Base-by-base conservation (phyloP, 2,329 filamentous ascomycete genomes). In the Aspergillus glaucus region DNA sequence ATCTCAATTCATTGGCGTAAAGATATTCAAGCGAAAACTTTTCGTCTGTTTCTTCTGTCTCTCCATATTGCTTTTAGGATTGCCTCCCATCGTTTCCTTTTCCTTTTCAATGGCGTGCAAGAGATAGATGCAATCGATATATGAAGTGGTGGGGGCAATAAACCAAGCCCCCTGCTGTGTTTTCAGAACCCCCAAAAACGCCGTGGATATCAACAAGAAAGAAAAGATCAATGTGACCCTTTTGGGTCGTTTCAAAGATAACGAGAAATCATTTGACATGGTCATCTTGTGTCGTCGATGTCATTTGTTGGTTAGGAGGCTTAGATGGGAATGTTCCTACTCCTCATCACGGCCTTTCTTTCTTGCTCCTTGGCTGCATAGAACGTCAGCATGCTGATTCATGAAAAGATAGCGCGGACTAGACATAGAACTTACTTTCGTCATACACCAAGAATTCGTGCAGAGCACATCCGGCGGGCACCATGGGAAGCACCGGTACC, bases 371-470 rank as follows among this genome's bases (percentile, higher is more conserved):
- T 87, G 55, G 71, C 85, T 87, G 57, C 63, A 50, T 37, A 24
- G 6, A 21, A 28, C 34, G 46, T 62, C 79, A 60, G 30, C 42
- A 44, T 46, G 46, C 32, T 47, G 41, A 44, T 55, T 43, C 37
- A 10, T 19, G n/a, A 36, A 6, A 8, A 9, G 9, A 40, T 15
- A 4, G 12, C 3, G 17, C 19, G 17, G 19, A 21, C 5, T 10
- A 12, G 15, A 40, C 10, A 8, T 26, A n/a, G 6, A 32, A 15
- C 82, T 70, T 78, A 86, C 82, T 80, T 75, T 83, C 79, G 68
- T 95, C 89, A 71, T 88, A 95, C 15, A 91, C 80, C 65, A 97
- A 78, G 74, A 97, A 96, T 71, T 97, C 93, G 67, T 97, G 89
- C 62, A 98, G 78, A 51, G 79, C 92, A 53, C 81, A 85, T 34